Percentiles rank a stretch among this genome's conserved stretches.
phyloP scores from a whole-genome alignment of 1,284 basidiomycete species.

The Sphaerobolus stellatus region DNA sequence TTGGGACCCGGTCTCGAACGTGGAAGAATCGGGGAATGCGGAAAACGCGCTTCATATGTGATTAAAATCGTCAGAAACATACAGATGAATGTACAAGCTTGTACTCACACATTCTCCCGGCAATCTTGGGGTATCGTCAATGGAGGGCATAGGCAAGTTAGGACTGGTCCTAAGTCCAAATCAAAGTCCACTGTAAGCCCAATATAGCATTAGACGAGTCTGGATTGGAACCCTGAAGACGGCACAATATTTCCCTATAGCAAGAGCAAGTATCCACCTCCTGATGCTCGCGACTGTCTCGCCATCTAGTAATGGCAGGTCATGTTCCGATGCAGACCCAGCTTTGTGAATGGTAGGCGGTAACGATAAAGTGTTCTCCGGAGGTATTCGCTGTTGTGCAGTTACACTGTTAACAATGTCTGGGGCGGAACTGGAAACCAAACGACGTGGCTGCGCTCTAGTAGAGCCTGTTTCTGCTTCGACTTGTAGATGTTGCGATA shows the following conservation, averaged over 20 bases:
- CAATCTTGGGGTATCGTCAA: conserved; percentile 62
- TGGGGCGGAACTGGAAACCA: conserved; percentile 3
- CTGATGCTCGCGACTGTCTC: conserved; percentile 53
- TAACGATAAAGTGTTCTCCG: too few species aligned
- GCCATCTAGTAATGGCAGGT: conserved; percentile 36
- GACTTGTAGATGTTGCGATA: conserved; percentile 2
- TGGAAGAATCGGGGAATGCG: conserved; percentile 87
- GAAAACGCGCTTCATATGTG: conserved; percentile 97
- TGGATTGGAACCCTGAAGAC: background rate
- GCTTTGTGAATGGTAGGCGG: too few species aligned
- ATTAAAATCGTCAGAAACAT: conserved; percentile 15
- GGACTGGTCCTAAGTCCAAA: conserved; percentile 81
- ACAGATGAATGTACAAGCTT: background rate
- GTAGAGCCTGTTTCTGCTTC: background rate
- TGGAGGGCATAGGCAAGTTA: conserved; percentile 70
- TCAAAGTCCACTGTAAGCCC: conserved; percentile 75
- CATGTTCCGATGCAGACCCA: background rate
- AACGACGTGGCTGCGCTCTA: background rate
- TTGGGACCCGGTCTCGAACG: conserved; percentile 74
- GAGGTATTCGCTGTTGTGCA: too few species aligned
- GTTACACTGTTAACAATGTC: too few species aligned
- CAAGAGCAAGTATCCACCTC: conserved; percentile 79
- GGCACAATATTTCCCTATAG: conserved; percentile 60
- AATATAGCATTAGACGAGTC: background rate
- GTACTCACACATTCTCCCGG: conserved; percentile 80